Evolutionary conservation across 768 basidiomycete species (phyloP), one percentile per base, ranked within the genome.

Genomic region (Lyophyllum semitale): DNA sequence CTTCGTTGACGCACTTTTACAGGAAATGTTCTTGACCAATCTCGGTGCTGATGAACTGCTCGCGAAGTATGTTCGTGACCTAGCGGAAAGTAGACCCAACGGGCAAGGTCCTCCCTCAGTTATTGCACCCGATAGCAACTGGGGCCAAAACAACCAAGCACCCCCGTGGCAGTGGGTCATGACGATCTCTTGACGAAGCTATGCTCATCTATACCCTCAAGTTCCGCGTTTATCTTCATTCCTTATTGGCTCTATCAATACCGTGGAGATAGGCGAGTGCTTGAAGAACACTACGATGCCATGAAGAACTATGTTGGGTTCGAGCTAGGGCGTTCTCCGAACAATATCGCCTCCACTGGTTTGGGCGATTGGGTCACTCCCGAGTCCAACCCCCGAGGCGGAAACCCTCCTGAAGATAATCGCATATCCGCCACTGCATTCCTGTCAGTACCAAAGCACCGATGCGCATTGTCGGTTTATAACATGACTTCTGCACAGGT

Each of bases 281-380:
- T 70, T 8, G 48, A 58, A 37, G 63, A 62, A 22, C 60, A 70
- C 50, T 70, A 70, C 52, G 64, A 59, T 20, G 57, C 59, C 35
- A 70, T 70, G 68, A 70, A 67, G 54, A 59, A 52, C 40, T 70
- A 70, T 41, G 59, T 70, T n/a, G 56, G 60, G 26, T 68, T 68
- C 45, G 67, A 70, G 47, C 63, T 68, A 9, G 64, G 57, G 2
- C 62, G 67, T 8, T 70, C 68, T 13, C 66, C 67, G n/a, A 65
- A 65, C 23, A 64, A 67, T 32, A 70, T 70, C 27, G 68, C 66
- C 4, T 41, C 32, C 2, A 67, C 67, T 22, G 48, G 56, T 12
- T 42, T 70, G 40, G 69, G 69, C 76, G 69, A 69, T 79, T 77
- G 30, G 78, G 68, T 56, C 72, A 77, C 40, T 74, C 81, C 41